Evolutionary conservation across 345 rosid species (phyloP).

Genomic region (Cardamine resedifolia): DNA sequence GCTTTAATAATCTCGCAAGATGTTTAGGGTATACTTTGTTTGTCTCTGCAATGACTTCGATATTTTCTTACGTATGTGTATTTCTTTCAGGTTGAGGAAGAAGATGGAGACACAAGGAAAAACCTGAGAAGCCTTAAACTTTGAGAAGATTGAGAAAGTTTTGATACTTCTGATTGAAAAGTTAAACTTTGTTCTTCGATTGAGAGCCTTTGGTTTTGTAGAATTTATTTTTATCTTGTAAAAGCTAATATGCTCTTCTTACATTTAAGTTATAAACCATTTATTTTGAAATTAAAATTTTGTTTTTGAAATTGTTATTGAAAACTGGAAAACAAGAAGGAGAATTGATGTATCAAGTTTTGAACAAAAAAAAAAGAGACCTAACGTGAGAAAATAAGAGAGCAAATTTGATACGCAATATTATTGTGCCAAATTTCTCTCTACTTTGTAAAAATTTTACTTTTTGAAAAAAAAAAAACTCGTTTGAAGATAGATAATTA

Average conservation of each 20-base stretch:
- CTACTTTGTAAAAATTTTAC: too few species aligned
- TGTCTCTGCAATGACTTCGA: not conserved
- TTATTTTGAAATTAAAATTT: not conserved
- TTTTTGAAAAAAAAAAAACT: not conserved
- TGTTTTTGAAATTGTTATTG: not conserved
- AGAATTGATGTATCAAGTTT: not conserved
- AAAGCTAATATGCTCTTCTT: slow-evolving; percentile 15
- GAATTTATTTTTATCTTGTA: not conserved
- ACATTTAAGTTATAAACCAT: not conserved
- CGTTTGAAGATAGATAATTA: not conserved
- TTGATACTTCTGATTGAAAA: not conserved
- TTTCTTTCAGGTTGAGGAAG: slow-evolving; percentile 57
- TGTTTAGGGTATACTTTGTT: slow-evolving; percentile 8
- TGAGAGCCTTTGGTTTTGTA: slow-evolving; percentile 7
- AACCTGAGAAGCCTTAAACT: slow-evolving; percentile 26
- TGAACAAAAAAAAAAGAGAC: not conserved
- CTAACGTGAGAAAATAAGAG: too few species aligned
- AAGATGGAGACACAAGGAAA: slow-evolving; percentile 50
- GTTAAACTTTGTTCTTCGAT: not conserved
- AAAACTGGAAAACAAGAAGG: not conserved
- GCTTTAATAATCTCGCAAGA: not conserved
- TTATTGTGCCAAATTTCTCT: too few species aligned
- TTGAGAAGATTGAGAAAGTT: not conserved
- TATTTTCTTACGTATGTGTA: not conserved
- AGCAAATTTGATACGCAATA: too few species aligned